Conservation (phyloP, 192 early-diverging fungal genomes). For the Ambispora gerdemannii region DNA sequence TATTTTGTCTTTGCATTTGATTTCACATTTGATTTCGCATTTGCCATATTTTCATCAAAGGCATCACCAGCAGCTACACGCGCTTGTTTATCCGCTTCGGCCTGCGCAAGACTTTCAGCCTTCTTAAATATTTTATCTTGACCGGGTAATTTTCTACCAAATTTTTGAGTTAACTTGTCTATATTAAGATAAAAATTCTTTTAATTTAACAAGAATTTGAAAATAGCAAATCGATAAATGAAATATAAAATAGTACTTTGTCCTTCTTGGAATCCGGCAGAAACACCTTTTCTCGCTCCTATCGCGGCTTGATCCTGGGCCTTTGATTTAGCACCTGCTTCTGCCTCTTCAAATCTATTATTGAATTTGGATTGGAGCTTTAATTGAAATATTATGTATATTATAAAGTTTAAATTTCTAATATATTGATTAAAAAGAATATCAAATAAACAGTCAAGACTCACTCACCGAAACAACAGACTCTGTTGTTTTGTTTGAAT, state of each 20-base stretch:
- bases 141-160: slow-evolving; percentile 11
- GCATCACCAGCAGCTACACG: neutral
- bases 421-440: neutral
- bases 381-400: neutral
- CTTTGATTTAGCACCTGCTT: neutral
- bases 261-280: neutral
- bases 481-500: neutral
- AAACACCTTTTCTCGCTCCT: neutral
- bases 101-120: neutral
- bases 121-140: slow-evolving; percentile 1
- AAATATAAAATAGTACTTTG: neutral
- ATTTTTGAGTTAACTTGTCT: neutral
- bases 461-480: neutral
- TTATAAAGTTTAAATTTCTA: too few species aligned
- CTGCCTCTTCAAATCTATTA: neutral
- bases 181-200: neutral
- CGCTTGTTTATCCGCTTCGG: neutral
- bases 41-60: neutral
- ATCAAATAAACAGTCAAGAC: neutral
- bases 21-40: neutral
- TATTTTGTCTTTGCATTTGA: neutral
- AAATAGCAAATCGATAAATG: neutral
- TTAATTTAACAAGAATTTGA: neutral
- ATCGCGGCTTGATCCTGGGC: neutral
- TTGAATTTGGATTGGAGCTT: too few species aligned